Conservation (phyloP, 163 green algal species). For the Chlorella variabilis region DNA sequence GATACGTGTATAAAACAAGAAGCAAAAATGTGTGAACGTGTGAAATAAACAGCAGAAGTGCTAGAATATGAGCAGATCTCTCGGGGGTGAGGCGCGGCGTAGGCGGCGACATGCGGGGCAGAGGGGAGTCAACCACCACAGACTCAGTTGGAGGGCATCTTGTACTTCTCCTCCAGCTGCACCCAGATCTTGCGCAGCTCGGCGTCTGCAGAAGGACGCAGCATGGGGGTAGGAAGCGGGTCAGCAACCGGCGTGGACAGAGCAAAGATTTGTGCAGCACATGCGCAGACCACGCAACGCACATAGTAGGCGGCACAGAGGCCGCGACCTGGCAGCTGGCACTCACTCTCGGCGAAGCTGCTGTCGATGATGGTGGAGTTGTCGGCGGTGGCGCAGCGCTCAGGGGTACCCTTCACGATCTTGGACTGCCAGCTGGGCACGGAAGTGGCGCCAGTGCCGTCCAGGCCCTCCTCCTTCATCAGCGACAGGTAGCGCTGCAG, state of each 20-base stretch:
- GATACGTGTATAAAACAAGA: too few relatives aligned
- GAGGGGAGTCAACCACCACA: too few relatives aligned
- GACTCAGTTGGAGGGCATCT: too few relatives aligned
- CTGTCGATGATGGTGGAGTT: slow-evolving; percentile 47
- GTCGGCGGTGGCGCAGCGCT: slow-evolving; percentile 1
- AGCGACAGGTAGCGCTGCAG: slow-evolving; percentile 43
- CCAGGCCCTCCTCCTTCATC: slow-evolving; percentile 45
- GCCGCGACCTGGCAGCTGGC: too few relatives aligned
- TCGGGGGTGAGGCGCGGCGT: too few relatives aligned
- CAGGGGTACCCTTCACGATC: slow-evolving; percentile 18
- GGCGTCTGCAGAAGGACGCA: background rate
- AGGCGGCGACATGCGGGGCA: too few relatives aligned
- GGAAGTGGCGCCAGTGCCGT: background rate
- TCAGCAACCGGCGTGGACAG: background rate
- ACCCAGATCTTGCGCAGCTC: slow-evolving; percentile 19
- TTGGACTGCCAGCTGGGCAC: slow-evolving; percentile 30
- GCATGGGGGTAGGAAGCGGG: background rate
- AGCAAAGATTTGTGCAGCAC: background rate
- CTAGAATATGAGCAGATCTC: too few relatives aligned
- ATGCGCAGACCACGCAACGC: too few relatives aligned
- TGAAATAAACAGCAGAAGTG: too few relatives aligned
- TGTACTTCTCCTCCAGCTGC: slow-evolving; percentile 29
- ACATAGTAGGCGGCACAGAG: too few relatives aligned
- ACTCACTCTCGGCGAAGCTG: slow-evolving; percentile 23
- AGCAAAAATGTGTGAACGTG: too few relatives aligned